These are phyloP conservation scores for Chlorella sp. DNA, from an alignment of 139 green algal genomes.

Conservation along the genomic window DNA sequence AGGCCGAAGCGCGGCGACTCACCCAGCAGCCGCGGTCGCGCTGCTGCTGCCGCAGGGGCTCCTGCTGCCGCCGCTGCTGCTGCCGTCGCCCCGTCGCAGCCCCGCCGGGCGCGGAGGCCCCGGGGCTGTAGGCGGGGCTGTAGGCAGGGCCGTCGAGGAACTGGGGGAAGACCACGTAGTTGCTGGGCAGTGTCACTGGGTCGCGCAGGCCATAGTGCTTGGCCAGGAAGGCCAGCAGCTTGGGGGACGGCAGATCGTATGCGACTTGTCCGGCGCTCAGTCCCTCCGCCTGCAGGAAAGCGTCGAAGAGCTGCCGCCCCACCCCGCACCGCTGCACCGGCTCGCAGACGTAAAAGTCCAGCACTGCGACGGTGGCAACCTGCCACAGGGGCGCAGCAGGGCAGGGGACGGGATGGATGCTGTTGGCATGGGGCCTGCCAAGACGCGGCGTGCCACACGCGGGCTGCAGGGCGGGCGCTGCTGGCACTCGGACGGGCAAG, in stretches of 20 bases:
- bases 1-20: background rate
- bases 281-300: conserved; percentile 46
- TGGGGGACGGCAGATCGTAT: conserved; percentile 77
- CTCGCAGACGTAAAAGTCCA: conserved; percentile 90
- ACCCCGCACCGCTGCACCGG: conserved; percentile 69
- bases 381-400: no score
- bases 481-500: no score
- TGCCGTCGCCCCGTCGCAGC: background rate
- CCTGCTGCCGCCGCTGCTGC: no score
- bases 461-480: no score
- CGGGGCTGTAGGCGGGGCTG: background rate
- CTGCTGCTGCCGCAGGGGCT: no score
- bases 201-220: conserved; percentile 65
- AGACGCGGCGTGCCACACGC: no score
- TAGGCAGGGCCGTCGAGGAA: background rate
- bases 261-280: conserved; percentile 44
- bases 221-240: conserved; percentile 69
- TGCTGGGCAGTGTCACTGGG: background rate
- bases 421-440: no score
- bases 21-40: no score
- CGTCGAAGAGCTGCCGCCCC: conserved; percentile 69
- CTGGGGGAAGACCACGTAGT: background rate
- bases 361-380: conserved; percentile 66
- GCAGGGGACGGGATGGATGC: no score
- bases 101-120: background rate